Conservation (phyloP, 345 rosid genomes). For the Eucalyptus melliodora region DNA sequence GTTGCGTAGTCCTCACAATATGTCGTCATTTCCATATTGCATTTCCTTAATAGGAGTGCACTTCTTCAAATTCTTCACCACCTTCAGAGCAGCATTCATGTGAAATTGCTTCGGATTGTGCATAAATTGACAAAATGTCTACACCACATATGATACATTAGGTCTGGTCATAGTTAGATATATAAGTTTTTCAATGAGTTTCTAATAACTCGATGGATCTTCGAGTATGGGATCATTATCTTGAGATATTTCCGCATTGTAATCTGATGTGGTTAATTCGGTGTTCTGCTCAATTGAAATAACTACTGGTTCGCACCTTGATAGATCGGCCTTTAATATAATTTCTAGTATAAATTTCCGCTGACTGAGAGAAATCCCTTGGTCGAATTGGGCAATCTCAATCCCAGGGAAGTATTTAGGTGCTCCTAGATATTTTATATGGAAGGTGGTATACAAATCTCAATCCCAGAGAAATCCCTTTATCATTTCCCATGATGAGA, state of each 20-base stretch:
- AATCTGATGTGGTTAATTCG: not conserved
- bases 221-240: not conserved
- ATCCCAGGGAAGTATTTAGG: not conserved
- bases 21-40: not conserved
- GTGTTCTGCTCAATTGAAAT: not conserved
- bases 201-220: not conserved
- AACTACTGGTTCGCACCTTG: not conserved
- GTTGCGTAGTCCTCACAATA: not conserved
- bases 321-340: not conserved
- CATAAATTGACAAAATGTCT: not conserved
- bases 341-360: not conserved
- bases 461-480: not conserved
- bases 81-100: not conserved
- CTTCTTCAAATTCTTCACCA: not conserved
- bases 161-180: not conserved
- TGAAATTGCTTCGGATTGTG: not conserved
- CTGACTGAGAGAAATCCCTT: not conserved
- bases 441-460: not conserved
- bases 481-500: not conserved
- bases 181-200: not conserved
- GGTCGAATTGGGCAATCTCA: not conserved
- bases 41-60: not conserved
- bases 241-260: not conserved
- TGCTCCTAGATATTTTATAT: not conserved
- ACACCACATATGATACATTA: not conserved